Evolutionary conservation across 2,329 filamentous ascomycete genomes (phyloP), one percentile per base, ranked within the genome.

Genomic region (Ilyonectria robusta): DNA sequence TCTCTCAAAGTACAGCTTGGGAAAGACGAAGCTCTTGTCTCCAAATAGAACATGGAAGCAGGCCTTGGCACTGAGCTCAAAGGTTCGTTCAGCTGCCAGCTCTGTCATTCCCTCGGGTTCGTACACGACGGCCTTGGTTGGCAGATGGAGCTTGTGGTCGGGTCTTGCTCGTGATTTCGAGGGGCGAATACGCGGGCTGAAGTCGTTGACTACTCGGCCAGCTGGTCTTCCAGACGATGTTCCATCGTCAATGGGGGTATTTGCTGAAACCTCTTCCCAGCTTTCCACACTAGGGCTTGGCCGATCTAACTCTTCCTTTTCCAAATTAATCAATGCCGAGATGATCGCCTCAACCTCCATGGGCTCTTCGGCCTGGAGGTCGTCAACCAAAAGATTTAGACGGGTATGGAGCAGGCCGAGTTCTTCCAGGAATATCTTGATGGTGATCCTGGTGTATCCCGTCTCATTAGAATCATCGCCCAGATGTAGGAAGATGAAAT

Each of bases 1-100:
- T 58, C 93, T 88, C 78, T 97, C 94, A 78, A 94, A 92, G 78
- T 98, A 95, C 33, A 98, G 85, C 76, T 95, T 91, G 74, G 96
- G 94, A 82, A 98, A 99, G 44, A 98, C 91, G 37, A 95, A 94
- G 78, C 94, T 97, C 82, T 95, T 97, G 80, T 99, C 96, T 42
- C 96, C 96, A 80, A 98, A 99, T 58, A 99, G 87, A 17, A 98
- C 93, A 77, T 98, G 95, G 80, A 98, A 99, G 65, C 97, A 90
- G 0, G 94, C 94, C 80, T 99, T 98, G 53, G 96, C 92, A 69
- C 94, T 97, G 67, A 98, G 91, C 72, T 97, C 93, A 78, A 97
- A 97, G 71, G 94, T 88, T 68, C 93, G 90, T 78, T 97, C 93
- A 1, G 93, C 89, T 8, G 92, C 91, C 71, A 92, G 87, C 70